These are phyloP conservation scores for Populus euphratica DNA, from an alignment of 345 rosid species.

Conservation along the genomic window DNA sequence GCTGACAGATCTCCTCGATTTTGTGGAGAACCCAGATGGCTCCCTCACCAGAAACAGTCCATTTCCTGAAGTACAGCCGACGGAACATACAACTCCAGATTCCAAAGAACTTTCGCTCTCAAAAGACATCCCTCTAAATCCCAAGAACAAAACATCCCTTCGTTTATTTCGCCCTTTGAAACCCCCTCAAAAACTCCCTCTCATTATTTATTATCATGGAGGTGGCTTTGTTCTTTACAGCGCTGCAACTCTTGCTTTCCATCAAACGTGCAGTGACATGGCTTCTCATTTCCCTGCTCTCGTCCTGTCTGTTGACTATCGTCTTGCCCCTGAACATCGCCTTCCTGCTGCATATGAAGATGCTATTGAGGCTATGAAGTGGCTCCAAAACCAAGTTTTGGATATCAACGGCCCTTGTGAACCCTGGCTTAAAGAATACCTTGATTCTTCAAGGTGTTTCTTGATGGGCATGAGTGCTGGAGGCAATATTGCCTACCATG, in stretches of 20 bases:
- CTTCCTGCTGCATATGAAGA: conserved; percentile 92
- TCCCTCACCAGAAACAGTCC: conserved; percentile 49
- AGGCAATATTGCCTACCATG: conserved; percentile 63
- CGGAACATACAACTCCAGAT: conserved; percentile 15
- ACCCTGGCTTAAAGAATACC: conserved; percentile 58
- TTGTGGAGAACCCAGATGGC: conserved; percentile 48
- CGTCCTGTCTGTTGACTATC: conserved; percentile 70
- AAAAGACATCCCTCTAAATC: conserved; percentile 59
- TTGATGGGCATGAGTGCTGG: conserved; percentile 73
- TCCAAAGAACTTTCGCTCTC: conserved; percentile 29
- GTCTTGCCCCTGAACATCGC: conserved; percentile 86
- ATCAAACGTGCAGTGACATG: conserved; percentile 47
- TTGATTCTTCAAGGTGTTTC: conserved; percentile 53
- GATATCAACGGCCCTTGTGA: conserved; percentile 36
- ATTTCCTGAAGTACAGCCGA: conserved; percentile 37
- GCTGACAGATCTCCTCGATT: too few relatives aligned
- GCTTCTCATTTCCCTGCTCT: conserved; percentile 44
- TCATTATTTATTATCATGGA: conserved; percentile 66
- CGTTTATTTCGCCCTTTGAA: conserved; percentile 54
- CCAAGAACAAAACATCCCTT: conserved; percentile 45
- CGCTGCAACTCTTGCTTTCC: conserved; percentile 43
- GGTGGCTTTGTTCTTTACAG: conserved; percentile 66
- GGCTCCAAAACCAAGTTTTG: conserved; percentile 65
- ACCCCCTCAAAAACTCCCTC: conserved; percentile 49
- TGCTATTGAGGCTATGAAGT: conserved; percentile 57